A percentile compares a stretch with the other conserved stretches of the same genome.
Conservation (phyloP, 169 alveolate genomes). For the Plasmodium knowlesi region DNA sequence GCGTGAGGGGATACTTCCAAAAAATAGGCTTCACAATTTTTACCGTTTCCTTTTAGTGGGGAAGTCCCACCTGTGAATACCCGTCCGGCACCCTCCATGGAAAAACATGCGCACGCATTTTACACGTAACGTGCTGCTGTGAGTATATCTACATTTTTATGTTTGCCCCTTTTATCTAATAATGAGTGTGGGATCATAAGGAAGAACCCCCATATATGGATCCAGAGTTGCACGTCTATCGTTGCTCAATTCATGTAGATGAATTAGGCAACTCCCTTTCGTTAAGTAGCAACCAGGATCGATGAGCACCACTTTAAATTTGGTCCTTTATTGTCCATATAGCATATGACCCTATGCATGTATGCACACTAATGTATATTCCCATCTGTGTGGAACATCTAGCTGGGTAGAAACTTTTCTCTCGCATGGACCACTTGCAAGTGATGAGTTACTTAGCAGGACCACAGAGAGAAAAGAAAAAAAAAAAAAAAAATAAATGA, state of each 20-base stretch:
- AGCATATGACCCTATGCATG: background rate
- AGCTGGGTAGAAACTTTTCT: background rate
- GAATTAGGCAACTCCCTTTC: background rate
- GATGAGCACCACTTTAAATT: background rate
- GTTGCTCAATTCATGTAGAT: background rate
- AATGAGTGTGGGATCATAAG: background rate
- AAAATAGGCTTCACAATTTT: background rate
- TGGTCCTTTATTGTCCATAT: background rate
- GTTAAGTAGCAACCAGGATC: background rate
- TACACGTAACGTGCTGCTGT: background rate
- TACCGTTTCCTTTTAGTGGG: background rate
- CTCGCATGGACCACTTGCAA: background rate
- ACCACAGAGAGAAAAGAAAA: background rate
- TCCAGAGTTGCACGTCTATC: background rate
- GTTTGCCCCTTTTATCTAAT: background rate
- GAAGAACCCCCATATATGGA: background rate
- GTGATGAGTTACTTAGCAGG: background rate
- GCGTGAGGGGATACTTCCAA: background rate
- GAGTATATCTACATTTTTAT: background rate
- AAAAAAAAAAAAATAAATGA: slow-evolving; percentile 2
- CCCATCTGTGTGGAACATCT: background rate
- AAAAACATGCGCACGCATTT: background rate
- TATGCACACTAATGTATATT: background rate
- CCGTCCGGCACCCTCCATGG: background rate
- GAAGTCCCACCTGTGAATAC: background rate